These are phyloP conservation scores for Hyphodiscus hymeniophilus DNA, from an alignment of 495 filamentous ascomycete species.

Conservation along the genomic window DNA sequence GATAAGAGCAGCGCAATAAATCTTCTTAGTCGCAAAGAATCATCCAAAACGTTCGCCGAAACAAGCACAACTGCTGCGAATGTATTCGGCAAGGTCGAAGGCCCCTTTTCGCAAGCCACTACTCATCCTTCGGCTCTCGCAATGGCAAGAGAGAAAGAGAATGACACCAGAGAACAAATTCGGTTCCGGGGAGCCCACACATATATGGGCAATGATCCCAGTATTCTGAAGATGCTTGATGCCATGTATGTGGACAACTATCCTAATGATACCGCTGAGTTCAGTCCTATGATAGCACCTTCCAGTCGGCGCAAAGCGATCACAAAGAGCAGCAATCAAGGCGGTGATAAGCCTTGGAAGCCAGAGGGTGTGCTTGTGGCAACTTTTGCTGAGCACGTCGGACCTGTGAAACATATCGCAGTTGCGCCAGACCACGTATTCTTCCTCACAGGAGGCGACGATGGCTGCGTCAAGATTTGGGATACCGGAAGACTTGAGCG, in stretches of 20 bases:
- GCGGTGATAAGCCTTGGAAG: slow-evolving; percentile 59
- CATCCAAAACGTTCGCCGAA: slow-evolving; percentile 72
- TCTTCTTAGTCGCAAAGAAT: slow-evolving; percentile 70
- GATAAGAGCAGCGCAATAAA: slow-evolving; percentile 76
- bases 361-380: slow-evolving; percentile 79
- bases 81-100: slow-evolving; percentile 81
- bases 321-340: slow-evolving; percentile 40
- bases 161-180: slow-evolving; percentile 5
- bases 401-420: slow-evolving; percentile 71
- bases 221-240: slow-evolving; percentile 76
- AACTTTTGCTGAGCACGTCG: slow-evolving; percentile 80
- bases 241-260: slow-evolving; percentile 86
- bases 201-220: slow-evolving; percentile 85
- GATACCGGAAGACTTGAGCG: slow-evolving; percentile 83
- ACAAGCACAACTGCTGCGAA: slow-evolving; percentile 72
- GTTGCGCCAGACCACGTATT: slow-evolving; percentile 88
- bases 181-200: slow-evolving; percentile 43
- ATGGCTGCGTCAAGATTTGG: slow-evolving; percentile 90
- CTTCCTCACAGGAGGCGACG: slow-evolving; percentile 89
- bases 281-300: slow-evolving; percentile 75
- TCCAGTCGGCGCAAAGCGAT: slow-evolving; percentile 54
- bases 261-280: slow-evolving; percentile 68
- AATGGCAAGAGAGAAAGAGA: slow-evolving; percentile 14
- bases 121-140: slow-evolving; percentile 15
- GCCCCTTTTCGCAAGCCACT: slow-evolving; percentile 43